phyloP scores from a whole-genome alignment of 2,329 filamentous ascomycete species.

The Fusarium sp. region DNA sequence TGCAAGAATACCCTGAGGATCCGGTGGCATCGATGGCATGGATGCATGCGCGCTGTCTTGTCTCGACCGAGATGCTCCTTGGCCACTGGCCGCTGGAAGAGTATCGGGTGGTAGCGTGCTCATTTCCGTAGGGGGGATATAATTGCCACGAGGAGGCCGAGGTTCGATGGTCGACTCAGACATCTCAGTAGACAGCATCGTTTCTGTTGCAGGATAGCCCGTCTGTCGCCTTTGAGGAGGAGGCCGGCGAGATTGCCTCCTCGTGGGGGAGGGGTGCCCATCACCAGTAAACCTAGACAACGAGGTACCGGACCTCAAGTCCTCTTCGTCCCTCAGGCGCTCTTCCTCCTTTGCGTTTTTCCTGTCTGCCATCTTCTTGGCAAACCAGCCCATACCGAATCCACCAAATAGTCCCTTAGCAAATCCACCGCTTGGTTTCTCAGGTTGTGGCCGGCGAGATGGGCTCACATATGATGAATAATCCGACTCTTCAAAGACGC shows the following conservation, averaged over 20 bases:
- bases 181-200: conserved; percentile 46
- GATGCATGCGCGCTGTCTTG: conserved; percentile 51
- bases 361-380: conserved; percentile 71
- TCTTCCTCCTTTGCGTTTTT: conserved; percentile 60
- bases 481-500: conserved; percentile 62
- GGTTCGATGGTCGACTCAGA: conserved; percentile 51
- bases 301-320: conserved; percentile 68
- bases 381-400: conserved; percentile 75
- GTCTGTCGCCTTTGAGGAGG: conserved; percentile 45
- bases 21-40: conserved; percentile 67
- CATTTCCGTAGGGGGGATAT: conserved; percentile 38
- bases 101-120: conserved; percentile 35
- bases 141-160: conserved; percentile 42
- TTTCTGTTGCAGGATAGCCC: conserved; percentile 39
- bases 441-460: conserved; percentile 64
- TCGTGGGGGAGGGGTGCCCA: conserved; percentile 64
- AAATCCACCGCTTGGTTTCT: conserved; percentile 54
- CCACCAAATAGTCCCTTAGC: conserved; percentile 69
- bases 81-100: conserved; percentile 37
- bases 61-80: conserved; percentile 52
- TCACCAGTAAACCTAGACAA: conserved; percentile 77
- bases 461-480: conserved; percentile 72
- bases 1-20: conserved; percentile 58
- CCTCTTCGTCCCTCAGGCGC: conserved; percentile 60
- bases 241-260: conserved; percentile 48